A percentile compares a stretch with the other conserved stretches of the same genome.
phyloP scores from a whole-genome alignment of 78 protist genomes.

The Cavenderia fasciculata region DNA sequence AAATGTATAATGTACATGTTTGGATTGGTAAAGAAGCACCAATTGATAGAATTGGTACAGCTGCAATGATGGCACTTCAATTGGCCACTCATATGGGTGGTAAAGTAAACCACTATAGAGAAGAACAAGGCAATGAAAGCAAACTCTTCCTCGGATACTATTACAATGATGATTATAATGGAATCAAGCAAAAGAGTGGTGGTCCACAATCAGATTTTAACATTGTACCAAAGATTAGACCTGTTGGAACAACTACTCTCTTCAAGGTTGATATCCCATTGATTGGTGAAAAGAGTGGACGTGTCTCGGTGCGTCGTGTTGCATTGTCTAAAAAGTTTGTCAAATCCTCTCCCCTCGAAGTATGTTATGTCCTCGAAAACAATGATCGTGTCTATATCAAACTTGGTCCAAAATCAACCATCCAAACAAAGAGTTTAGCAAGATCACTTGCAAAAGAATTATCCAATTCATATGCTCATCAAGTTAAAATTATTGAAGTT shows the following conservation, averaged over 20 bases:
- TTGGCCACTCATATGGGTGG: constrained; percentile 54
- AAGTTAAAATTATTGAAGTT: not conserved
- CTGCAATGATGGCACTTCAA: constrained; percentile 65
- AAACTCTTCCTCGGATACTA: constrained; percentile 19
- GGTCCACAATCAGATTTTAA: constrained; percentile 27
- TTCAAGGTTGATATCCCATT: constrained; percentile 55
- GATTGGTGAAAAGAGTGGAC: constrained; percentile 22
- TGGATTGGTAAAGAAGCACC: constrained; percentile 53
- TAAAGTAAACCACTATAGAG: constrained; percentile 16
- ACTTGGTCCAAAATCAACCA: constrained; percentile 29
- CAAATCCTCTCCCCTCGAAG: not conserved
- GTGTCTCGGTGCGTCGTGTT: not conserved
- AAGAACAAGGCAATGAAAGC: constrained; percentile 47
- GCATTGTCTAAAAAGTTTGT: constrained; percentile 10
- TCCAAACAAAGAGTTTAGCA: not conserved
- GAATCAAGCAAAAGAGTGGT: constrained; percentile 27
- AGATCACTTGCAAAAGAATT: constrained; percentile 27
- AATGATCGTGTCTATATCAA: not conserved
- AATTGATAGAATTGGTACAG: constrained; percentile 21
- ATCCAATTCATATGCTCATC: not conserved
- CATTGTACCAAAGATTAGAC: not conserved
- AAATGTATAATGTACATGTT: constrained; percentile 42
- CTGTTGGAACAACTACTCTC: constrained; percentile 4
- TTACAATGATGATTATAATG: constrained; percentile 14
- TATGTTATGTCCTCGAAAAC: constrained; percentile 14